Base-by-base conservation (phyloP, 1,284 basidiomycete genomes). In the Ustilago lituana region DNA sequence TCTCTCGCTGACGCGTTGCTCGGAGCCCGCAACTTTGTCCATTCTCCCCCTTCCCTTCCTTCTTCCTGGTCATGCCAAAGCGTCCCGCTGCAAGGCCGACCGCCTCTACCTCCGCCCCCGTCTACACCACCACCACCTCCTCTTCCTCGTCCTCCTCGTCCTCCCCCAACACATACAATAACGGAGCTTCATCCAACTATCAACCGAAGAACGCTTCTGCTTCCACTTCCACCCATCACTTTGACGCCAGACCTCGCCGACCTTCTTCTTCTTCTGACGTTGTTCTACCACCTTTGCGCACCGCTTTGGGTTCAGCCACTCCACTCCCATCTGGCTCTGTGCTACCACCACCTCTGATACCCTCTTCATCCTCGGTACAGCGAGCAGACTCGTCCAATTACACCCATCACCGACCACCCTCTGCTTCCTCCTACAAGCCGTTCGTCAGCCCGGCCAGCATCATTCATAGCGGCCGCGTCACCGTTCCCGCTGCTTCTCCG, bases 311-410 rank as follows among this genome's bases (percentile, higher is more conserved):
- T 23, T 54, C 47, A 3, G 29, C 19, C 10, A 5, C 36, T 10
- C 33, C 49, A 27, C 20, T 65, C 9, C 55, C 51, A 3, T 31
- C 37, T 27, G 51, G 55, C 15, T 38, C 62, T 27, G 51, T 46
- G 6, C 62, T 59, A 29, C 52, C 62, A 46, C 56, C 56, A 0
- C 62, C 62, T 43, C 38, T 65, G 33, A 45, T 58, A 33, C 62
- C 62, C 8, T 40, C 51, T 1, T 22, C 55, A 17, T 36, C 46
- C 5, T 40, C 51, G 0, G 19, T 46, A 11, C 39, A 46, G 4
- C 62, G 45, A n/a, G 14, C 27, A 6, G 48, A 56, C 3, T 29
- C 46, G n/a, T 44, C 46, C 17, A n/a, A 35, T 20, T 43, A 43
- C 26, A 44, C 19, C 15, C 38, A 51, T 15, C 20, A 19, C 20